A percentile compares a stretch with the other conserved stretches of the same genome.
phyloP scores from a whole-genome alignment of 495 filamentous ascomycete genomes.

The Pyrenula aspistea region DNA sequence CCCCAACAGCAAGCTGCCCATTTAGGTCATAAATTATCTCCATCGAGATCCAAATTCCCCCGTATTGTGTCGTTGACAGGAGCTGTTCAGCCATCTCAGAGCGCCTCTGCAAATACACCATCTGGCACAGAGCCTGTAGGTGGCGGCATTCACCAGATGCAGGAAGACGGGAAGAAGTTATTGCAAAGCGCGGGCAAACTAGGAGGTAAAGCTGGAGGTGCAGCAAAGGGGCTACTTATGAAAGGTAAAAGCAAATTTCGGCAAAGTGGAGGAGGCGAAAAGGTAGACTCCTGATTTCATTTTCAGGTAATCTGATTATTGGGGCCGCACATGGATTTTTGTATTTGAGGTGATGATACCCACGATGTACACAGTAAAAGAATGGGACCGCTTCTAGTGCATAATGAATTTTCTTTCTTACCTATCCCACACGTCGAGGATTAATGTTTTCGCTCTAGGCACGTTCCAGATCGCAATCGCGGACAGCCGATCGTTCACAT shows the following conservation, averaged over 20 bases:
- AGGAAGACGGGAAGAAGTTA: conserved; percentile 72
- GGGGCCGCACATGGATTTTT: not conserved
- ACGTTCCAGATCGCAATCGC: not conserved
- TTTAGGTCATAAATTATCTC: conserved; percentile 15
- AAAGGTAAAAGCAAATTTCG: conserved; percentile 77
- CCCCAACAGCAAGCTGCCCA: conserved; percentile 9
- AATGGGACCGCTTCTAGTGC: not conserved
- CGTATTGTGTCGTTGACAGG: conserved; percentile 17
- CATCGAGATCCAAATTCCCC: conserved; percentile 33
- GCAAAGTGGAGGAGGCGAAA: conserved; percentile 48
- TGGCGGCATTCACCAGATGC: conserved; percentile 32
- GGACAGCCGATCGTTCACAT: not conserved
- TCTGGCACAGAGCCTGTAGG: conserved; percentile 15
- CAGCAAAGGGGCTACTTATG: conserved; percentile 75
- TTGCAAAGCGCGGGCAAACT: conserved; percentile 65
- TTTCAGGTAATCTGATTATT: conserved; percentile 4
- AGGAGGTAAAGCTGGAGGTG: conserved; percentile 58
- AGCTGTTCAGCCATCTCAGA: conserved; percentile 8
- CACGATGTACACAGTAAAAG: not conserved
- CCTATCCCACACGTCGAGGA: not conserved
- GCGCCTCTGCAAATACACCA: conserved; percentile 11
- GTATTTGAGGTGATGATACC: not conserved
- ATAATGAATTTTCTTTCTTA: not conserved
- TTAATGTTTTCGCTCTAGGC: not conserved
- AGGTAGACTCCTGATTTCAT: conserved; percentile 63